Evolutionary conservation across 345 rosid genomes (phyloP).

Genomic region (Gynandropsis gynandra): DNA sequence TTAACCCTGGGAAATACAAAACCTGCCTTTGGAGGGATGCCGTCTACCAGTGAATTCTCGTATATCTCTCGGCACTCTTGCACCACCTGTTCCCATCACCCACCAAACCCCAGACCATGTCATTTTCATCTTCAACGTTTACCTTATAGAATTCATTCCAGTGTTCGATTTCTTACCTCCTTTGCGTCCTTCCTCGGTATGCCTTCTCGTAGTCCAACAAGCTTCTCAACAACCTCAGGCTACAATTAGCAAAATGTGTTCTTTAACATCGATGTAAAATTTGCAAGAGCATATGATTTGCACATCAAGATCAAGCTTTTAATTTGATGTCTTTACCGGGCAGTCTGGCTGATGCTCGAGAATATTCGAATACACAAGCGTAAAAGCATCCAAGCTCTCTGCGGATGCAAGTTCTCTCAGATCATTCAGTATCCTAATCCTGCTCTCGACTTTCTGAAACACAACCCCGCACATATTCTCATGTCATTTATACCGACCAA

Average conservation of each 20-base stretch:
- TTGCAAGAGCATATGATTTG: too few species aligned
- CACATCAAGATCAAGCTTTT: slow-evolving; percentile 21
- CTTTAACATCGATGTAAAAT: too few species aligned
- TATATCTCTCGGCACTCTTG: slow-evolving; percentile 97
- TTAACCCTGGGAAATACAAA: slow-evolving; percentile 82
- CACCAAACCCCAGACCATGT: background rate
- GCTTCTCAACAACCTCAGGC: slow-evolving; percentile 98
- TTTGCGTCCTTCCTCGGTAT: slow-evolving; percentile 95
- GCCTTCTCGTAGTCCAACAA: slow-evolving; percentile 90
- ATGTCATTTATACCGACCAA: background rate
- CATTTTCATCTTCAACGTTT: too few species aligned
- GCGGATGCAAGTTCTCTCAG: slow-evolving; percentile 98
- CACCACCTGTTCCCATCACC: slow-evolving; percentile 53
- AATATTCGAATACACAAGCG: slow-evolving; percentile 87
- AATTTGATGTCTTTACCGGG: slow-evolving; percentile 47
- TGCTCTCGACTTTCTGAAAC: slow-evolving; percentile 84
- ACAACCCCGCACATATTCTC: slow-evolving; percentile 14
- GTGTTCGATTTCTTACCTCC: slow-evolving; percentile 51
- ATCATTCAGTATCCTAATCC: slow-evolving; percentile 81
- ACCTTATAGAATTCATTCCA: too few species aligned
- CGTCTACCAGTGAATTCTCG: slow-evolving; percentile 75
- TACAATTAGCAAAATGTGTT: too few species aligned
- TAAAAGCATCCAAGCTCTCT: slow-evolving; percentile 89
- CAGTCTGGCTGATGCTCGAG: slow-evolving; percentile 98
- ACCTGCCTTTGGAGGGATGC: slow-evolving; percentile 81